A percentile compares a stretch with the other conserved stretches of the same genome.
Evolutionary conservation across 805 yeast species (phyloP).

Genomic region (Spathaspora girioi): DNA sequence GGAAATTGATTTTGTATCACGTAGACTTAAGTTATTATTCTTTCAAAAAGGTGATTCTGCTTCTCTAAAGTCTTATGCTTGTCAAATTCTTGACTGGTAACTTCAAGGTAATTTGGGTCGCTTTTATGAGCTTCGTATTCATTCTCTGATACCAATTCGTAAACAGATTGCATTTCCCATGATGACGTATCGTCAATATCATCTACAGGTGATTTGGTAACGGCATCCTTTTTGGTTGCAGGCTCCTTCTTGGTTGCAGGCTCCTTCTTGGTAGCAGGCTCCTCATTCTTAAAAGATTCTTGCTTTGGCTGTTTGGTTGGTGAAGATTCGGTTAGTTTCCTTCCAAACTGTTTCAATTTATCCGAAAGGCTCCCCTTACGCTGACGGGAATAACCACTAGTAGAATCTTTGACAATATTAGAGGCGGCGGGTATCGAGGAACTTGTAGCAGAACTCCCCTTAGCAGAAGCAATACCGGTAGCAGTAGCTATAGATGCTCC

Average conservation of each 20-base stretch:
- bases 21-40: not conserved
- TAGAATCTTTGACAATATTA: constrained; percentile 9
- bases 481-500: constrained; percentile 4
- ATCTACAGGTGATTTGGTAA: not conserved
- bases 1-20: not conserved
- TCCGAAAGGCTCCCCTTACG: not conserved
- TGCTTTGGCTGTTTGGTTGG: not conserved
- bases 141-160: constrained; percentile 47
- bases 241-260: not conserved
- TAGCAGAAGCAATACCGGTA: not conserved
- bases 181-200: constrained; percentile 4
- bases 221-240: not conserved
- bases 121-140: constrained; percentile 44
- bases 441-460: constrained; percentile 9
- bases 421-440: constrained; percentile 12
- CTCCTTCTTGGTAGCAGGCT: not conserved
- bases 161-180: constrained; percentile 18
- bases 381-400: not conserved
- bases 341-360: not conserved
- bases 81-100: constrained; percentile 21
- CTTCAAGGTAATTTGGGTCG: constrained; percentile 49
- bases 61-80: constrained; percentile 13
- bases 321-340: not conserved
- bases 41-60: constrained; percentile 3
- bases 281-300: not conserved